These are phyloP conservation scores for Boletus speciosus DNA, from an alignment of 768 basidiomycete species.

Conservation along the genomic window DNA sequence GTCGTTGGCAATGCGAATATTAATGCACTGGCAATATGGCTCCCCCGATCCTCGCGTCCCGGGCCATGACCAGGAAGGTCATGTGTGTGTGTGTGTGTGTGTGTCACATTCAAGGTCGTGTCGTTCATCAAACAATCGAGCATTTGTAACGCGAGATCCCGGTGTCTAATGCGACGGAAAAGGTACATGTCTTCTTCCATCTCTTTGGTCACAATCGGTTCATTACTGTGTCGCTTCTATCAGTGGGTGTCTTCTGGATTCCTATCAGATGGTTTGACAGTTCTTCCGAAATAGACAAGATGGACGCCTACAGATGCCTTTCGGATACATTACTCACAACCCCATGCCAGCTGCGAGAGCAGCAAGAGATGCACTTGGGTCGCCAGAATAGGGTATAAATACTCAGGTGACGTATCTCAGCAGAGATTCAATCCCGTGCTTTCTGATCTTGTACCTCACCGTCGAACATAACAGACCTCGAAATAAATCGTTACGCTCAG, in stretches of 20 bases:
- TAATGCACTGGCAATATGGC: neutral
- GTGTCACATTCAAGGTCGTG: neutral
- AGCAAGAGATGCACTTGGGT: neutral
- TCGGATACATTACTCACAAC: neutral
- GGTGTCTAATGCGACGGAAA: too few species aligned
- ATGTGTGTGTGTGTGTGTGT: neutral
- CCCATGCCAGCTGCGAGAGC: slow-evolving; percentile 4
- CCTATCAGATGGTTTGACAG: neutral
- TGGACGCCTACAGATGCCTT: slow-evolving; percentile 11
- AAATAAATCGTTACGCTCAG: neutral
- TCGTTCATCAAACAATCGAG: neutral
- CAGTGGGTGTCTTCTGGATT: too few species aligned
- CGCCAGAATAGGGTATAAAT: slow-evolving; percentile 17
- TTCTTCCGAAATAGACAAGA: neutral
- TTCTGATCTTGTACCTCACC: neutral
- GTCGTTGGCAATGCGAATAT: neutral
- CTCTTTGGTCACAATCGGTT: too few species aligned
- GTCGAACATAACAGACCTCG: neutral
- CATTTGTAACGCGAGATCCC: too few species aligned
- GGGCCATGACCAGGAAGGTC: neutral
- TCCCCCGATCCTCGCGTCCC: neutral
- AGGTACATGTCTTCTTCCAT: too few species aligned
- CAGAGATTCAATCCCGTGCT: neutral
- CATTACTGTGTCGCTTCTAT: too few species aligned
- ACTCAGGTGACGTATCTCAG: neutral